These are phyloP conservation scores for Cyathus pygmaeus DNA, from an alignment of 1,284 basidiomycete genomes.

Conservation along the genomic window DNA sequence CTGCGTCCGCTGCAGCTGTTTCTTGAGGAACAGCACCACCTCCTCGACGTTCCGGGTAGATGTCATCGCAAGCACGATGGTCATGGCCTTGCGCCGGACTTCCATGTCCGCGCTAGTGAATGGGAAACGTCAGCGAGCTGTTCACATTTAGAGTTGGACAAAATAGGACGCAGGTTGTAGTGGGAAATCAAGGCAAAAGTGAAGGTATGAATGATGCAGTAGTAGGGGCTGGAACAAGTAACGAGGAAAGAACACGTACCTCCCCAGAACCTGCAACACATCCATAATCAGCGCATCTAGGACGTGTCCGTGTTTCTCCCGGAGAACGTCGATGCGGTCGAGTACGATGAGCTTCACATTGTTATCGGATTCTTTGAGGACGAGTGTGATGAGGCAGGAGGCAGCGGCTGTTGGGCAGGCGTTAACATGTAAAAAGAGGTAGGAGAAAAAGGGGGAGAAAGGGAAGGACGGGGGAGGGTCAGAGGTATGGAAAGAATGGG, in stretches of 20 bases:
- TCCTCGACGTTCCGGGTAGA: conserved; percentile 98
- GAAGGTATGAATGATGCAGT: too few species aligned
- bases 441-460: too few species aligned
- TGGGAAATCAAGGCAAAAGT: too few species aligned
- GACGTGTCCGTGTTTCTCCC: conserved; percentile 90
- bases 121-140: neutral
- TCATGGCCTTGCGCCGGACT: conserved; percentile 92
- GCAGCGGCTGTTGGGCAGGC: too few species aligned
- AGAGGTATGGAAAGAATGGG: too few species aligned
- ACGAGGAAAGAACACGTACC: conserved; percentile 49
- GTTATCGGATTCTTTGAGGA: conserved; percentile 97
- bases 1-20: conserved; percentile 94
- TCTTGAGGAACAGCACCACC: conserved; percentile 96
- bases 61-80: conserved; percentile 93
- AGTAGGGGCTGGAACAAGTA: too few species aligned
- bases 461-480: too few species aligned
- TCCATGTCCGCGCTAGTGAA: conserved; percentile 89
- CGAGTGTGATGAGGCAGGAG: conserved; percentile 88
- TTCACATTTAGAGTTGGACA: too few species aligned
- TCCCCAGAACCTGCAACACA: conserved; percentile 89
- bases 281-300: conserved; percentile 97
- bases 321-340: conserved; percentile 88
- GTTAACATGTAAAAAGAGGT: too few species aligned
- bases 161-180: too few species aligned
- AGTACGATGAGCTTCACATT: conserved; percentile 99